These are phyloP conservation scores for Coemansia sp. DNA, from an alignment of 192 early-diverging fungal genomes.

Conservation along the genomic window DNA sequence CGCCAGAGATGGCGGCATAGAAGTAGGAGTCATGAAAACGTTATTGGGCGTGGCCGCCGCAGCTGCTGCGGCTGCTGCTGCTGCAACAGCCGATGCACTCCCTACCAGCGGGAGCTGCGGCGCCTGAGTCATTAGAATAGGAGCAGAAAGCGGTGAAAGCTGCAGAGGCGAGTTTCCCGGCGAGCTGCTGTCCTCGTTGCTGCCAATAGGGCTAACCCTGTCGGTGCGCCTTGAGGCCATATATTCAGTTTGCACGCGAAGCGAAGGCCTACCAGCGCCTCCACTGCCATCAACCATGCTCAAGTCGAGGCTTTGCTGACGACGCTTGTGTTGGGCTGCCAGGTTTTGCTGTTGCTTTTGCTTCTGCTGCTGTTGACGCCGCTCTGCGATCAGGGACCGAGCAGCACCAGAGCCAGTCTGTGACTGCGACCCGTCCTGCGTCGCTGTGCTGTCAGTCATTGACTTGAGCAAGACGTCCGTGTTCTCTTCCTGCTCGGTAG, in stretches of 20 bases:
- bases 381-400: not conserved
- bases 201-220: not conserved
- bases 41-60: slow-evolving; percentile 5
- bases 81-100: slow-evolving; percentile 5
- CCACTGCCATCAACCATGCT: slow-evolving; percentile 10
- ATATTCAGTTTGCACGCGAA: slow-evolving; percentile 37
- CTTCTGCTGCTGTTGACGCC: slow-evolving; percentile 2
- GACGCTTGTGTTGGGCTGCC: slow-evolving; percentile 22
- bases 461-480: slow-evolving; percentile 1
- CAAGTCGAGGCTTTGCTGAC: slow-evolving; percentile 46
- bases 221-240: not conserved
- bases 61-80: not conserved
- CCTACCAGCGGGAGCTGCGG: slow-evolving; percentile 30
- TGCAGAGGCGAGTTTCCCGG: slow-evolving; percentile 25
- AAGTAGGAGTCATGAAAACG: slow-evolving; percentile 2
- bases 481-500: slow-evolving; percentile 11
- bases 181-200: slow-evolving; percentile 11
- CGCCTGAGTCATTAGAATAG: slow-evolving; percentile 22
- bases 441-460: not conserved
- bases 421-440: slow-evolving; percentile 4
- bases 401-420: not conserved
- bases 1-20: slow-evolving; percentile 3
- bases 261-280: slow-evolving; percentile 19
- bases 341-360: slow-evolving; percentile 10
- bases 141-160: slow-evolving; percentile 42